phyloP scores from a whole-genome alignment of 225 moss, liverwort and hornwort species.

The Takakia lepidozioides region DNA sequence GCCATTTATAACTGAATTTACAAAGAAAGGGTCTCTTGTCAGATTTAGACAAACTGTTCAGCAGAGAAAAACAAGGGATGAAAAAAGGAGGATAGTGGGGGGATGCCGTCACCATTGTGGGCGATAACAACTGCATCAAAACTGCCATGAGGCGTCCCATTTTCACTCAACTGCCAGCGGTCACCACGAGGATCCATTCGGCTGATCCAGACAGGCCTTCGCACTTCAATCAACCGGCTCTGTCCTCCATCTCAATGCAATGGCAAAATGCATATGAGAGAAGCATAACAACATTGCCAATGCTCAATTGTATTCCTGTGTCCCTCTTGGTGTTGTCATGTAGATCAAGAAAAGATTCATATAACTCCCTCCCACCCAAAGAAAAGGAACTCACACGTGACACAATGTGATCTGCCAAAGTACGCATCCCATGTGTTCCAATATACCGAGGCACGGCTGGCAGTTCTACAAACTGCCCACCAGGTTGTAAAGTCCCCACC shows the following conservation, averaged over 20 bases:
- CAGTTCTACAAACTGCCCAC: slow-evolving; percentile 67
- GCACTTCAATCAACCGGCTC: slow-evolving; percentile 67
- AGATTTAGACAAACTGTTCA: background rate
- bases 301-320: no score
- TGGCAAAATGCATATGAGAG: no score
- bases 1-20: no score
- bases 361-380: no score
- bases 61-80: background rate
- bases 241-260: no score
- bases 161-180: slow-evolving; percentile 70
- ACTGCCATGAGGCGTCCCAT: slow-evolving; percentile 62
- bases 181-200: slow-evolving; percentile 64
- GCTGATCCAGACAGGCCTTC: slow-evolving; percentile 93
- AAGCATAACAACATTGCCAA: no score
- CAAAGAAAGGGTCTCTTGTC: background rate
- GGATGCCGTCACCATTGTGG: slow-evolving; percentile 60
- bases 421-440: slow-evolving; percentile 88
- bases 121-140: slow-evolving; percentile 92
- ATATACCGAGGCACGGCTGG: slow-evolving; percentile 62
- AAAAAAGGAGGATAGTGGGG: background rate
- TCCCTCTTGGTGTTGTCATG: no score
- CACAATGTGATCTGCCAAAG: slow-evolving; percentile 79
- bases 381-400: slow-evolving; percentile 51
- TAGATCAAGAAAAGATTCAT: no score
- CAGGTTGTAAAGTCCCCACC: slow-evolving; percentile 64